phyloP scores from a whole-genome alignment of 78 protist species.

The Dictyostelium brefeldianum region DNA sequence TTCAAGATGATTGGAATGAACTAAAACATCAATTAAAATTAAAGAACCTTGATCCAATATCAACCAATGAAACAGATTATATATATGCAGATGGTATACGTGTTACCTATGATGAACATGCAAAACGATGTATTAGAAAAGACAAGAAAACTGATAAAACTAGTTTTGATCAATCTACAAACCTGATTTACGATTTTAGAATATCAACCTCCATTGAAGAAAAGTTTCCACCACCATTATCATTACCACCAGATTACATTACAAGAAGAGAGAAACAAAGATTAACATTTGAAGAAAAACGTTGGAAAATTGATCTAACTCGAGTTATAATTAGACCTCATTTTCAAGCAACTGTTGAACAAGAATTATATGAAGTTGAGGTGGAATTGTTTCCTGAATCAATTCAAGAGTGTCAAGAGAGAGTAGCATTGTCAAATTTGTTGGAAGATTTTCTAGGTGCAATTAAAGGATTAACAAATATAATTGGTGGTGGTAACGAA shows the following conservation, averaged over 20 bases:
- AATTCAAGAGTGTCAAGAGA: background rate
- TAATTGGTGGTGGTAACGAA: background rate
- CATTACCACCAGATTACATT: constrained; percentile 14
- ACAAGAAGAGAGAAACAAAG: constrained; percentile 19
- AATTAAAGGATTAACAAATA: background rate
- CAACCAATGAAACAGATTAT: constrained; percentile 44
- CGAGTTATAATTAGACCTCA: background rate
- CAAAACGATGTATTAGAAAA: constrained; percentile 21
- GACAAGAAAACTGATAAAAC: constrained; percentile 39
- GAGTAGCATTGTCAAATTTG: background rate
- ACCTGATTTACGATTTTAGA: constrained; percentile 45
- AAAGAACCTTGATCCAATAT: background rate
- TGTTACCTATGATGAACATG: constrained; percentile 11
- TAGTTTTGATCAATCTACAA: constrained; percentile 39
- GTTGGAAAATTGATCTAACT: constrained; percentile 68
- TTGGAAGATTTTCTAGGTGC: constrained; percentile 16
- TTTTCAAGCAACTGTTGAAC: background rate
- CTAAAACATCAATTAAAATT: background rate
- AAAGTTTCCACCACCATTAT: constrained; percentile 4
- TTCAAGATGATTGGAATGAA: constrained; percentile 28
- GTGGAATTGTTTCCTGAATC: constrained; percentile 11
- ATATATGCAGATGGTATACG: constrained; percentile 29
- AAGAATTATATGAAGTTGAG: constrained; percentile 41
- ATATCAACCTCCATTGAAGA: constrained; percentile 48
- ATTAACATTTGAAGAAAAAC: constrained; percentile 13